A percentile compares a stretch with the other conserved stretches of the same genome.
Conservation (phyloP, 2,329 filamentous ascomycete genomes). For the Cadophora luteo-olivacea region DNA sequence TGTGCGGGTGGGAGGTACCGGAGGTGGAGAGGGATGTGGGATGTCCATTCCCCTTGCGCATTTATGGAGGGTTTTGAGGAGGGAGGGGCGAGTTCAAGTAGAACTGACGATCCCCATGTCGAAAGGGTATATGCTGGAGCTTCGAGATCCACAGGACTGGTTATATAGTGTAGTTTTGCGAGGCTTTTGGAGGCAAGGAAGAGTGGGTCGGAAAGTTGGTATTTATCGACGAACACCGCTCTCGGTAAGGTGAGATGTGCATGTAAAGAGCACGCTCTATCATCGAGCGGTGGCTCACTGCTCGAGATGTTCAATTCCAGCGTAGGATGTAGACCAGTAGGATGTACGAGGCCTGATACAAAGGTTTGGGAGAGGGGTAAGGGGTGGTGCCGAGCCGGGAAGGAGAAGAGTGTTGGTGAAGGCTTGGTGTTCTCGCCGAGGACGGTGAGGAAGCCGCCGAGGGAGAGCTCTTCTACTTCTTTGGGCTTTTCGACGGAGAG, state of each 20-base stretch:
- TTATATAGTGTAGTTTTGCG: constrained; percentile 68
- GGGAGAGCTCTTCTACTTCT: constrained; percentile 75
- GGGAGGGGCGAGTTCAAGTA: constrained; percentile 73
- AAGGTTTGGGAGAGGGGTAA: constrained; percentile 59
- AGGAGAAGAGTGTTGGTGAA: constrained; percentile 81
- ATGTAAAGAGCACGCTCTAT: constrained; percentile 73
- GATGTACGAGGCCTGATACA: constrained; percentile 67
- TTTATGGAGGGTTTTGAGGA: constrained; percentile 41
- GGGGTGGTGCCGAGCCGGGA: constrained; percentile 76
- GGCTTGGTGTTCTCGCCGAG: constrained; percentile 76
- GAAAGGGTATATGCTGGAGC: constrained; percentile 88
- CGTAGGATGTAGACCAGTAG: constrained; percentile 84
- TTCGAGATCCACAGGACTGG: constrained; percentile 85
- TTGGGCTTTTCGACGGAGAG: constrained; percentile 69
- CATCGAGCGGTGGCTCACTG: constrained; percentile 55
- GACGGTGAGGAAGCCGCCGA: constrained; percentile 80
- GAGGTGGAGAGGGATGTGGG: constrained; percentile 81
- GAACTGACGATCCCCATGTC: constrained; percentile 82
- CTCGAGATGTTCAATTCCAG: constrained; percentile 70
- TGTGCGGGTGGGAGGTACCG: constrained; percentile 74
- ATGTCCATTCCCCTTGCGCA: constrained; percentile 58
- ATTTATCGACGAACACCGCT: constrained; percentile 83
- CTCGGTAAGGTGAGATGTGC: constrained; percentile 85
- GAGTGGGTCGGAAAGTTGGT: constrained; percentile 78
- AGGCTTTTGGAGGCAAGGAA: constrained; percentile 86